These are phyloP conservation scores for Fusarium denticulatum DNA, from an alignment of 2,329 filamentous ascomycete genomes.

Conservation along the genomic window DNA sequence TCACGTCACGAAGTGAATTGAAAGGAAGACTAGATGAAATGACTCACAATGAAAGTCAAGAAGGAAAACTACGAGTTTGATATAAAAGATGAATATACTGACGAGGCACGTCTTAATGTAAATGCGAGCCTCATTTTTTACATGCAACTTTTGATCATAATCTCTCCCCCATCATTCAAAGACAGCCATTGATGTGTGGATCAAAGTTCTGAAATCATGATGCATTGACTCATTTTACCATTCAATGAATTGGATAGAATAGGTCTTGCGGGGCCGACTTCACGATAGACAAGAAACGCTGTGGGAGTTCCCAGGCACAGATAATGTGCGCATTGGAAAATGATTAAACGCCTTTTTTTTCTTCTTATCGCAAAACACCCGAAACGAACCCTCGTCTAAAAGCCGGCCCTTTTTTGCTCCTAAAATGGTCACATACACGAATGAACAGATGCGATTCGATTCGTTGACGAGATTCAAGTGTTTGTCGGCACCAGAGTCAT, in stretches of 20 bases:
- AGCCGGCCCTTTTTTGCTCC: constrained; percentile 22
- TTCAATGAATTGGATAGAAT: background rate
- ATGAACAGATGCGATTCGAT: background rate
- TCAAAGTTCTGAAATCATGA: background rate
- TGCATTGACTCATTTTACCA: background rate
- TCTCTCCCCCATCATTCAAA: background rate
- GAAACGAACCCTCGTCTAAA: constrained; percentile 39
- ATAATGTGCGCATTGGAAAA: constrained; percentile 22
- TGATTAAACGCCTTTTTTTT: constrained; percentile 32
- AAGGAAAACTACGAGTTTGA: constrained; percentile 38
- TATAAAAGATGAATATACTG: constrained; percentile 35
- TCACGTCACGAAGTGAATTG: constrained; percentile 33
- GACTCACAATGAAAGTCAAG: constrained; percentile 32
- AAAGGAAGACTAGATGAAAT: constrained; percentile 26
- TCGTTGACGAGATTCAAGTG: constrained; percentile 23
- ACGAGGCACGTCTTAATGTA: constrained; percentile 27
- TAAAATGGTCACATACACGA: constrained; percentile 35
- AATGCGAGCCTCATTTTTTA: constrained; percentile 25
- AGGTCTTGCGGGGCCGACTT: background rate
- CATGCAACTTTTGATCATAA: background rate
- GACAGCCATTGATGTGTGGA: background rate
- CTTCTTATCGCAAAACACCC: constrained; percentile 27
- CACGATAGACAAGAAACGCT: constrained; percentile 11
- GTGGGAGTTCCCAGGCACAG: constrained; percentile 17
- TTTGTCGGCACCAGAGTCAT: constrained; percentile 43